Evolutionary conservation across 2,329 filamentous ascomycete genomes (phyloP).

Genomic region (Fusarium napiforme): DNA sequence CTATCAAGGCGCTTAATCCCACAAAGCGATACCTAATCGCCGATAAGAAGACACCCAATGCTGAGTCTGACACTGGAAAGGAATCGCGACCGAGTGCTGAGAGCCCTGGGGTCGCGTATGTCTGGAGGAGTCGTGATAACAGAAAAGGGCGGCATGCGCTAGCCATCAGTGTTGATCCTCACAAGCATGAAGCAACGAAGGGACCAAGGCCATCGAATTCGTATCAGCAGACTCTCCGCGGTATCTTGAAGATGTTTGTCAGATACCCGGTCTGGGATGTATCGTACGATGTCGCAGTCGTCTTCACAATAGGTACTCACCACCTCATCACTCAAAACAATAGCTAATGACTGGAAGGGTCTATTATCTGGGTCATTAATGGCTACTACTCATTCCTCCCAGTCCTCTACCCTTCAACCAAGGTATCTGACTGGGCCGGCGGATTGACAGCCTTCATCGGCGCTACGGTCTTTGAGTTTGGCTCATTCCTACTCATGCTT

Average conservation of each 20-base stretch:
- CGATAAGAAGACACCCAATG: not conserved
- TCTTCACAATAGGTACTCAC: slow-evolving; percentile 52
- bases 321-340: not conserved
- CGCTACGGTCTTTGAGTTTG: slow-evolving; percentile 73
- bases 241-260: slow-evolving; percentile 51
- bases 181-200: slow-evolving; percentile 22
- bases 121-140: slow-evolving; percentile 58
- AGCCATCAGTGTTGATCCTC: slow-evolving; percentile 34
- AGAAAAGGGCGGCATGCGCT: slow-evolving; percentile 55
- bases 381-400: slow-evolving; percentile 66
- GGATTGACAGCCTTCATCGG: slow-evolving; percentile 75
- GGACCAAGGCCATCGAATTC: slow-evolving; percentile 42
- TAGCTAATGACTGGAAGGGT: slow-evolving; percentile 45
- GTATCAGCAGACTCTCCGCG: slow-evolving; percentile 44
- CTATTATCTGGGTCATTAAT: slow-evolving; percentile 67
- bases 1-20: slow-evolving; percentile 12
- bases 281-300: slow-evolving; percentile 54
- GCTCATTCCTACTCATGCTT: slow-evolving; percentile 70
- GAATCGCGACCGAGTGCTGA: not conserved
- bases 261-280: slow-evolving; percentile 56
- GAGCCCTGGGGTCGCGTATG: slow-evolving; percentile 45
- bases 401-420: slow-evolving; percentile 60
- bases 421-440: slow-evolving; percentile 65
- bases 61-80: not conserved
- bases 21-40: slow-evolving; percentile 6